Conservation (phyloP, 1,139 yeast species). For the Suhomyces terraborum region DNA sequence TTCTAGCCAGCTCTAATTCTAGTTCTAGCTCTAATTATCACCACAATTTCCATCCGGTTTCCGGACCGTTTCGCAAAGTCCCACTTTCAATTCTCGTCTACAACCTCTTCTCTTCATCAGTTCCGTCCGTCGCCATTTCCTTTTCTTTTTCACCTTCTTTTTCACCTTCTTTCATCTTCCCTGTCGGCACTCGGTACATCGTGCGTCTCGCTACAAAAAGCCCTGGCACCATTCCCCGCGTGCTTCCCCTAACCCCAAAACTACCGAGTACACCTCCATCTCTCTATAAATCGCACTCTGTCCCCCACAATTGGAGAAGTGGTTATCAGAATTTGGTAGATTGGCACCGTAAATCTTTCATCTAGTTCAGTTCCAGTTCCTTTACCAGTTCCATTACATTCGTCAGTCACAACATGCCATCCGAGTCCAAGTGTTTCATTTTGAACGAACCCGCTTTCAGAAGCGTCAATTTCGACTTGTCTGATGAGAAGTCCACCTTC, state of each 20-base stretch:
- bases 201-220: conserved; percentile 3
- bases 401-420: conserved; percentile 7
- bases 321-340: no score
- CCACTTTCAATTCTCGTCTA: no score
- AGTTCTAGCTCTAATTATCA: no score
- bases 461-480: conserved; percentile 16
- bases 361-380: not conserved
- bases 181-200: conserved; percentile 9
- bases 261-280: no score
- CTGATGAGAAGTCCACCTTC: conserved; percentile 33
- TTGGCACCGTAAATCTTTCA: no score
- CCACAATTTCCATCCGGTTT: no score
- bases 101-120: not conserved
- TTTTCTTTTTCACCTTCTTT: not conserved
- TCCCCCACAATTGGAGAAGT: no score
- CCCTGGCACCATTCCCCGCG: no score
- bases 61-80: no score
- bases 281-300: no score
- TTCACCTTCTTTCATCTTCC: not conserved
- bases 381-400: not conserved
- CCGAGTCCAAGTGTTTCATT: conserved; percentile 14
- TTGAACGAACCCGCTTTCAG: conserved; percentile 23
- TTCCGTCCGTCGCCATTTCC: not conserved
- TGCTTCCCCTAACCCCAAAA: no score
- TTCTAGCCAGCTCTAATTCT: no score